phyloP scores from a whole-genome alignment of 2,329 filamentous ascomycete species.

The Fusarium odoratissimum region DNA sequence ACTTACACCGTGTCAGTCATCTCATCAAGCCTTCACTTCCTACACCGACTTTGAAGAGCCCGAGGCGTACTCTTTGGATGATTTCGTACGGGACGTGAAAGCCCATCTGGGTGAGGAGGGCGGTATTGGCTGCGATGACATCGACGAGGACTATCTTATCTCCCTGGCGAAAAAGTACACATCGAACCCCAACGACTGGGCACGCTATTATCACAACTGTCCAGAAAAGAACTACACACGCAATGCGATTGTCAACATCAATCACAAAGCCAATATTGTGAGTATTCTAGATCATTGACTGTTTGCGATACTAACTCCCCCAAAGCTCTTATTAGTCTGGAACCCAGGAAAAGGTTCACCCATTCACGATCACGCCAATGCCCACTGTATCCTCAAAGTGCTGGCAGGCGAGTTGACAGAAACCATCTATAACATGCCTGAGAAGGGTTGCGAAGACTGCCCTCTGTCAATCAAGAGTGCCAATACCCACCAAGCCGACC shows the following conservation, averaged over 20 bases:
- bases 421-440: conserved; percentile 4
- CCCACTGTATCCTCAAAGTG: conserved; percentile 16
- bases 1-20: not conserved
- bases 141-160: conserved; percentile 15
- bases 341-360: conserved; percentile 18
- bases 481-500: not conserved
- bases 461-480: conserved; percentile 7
- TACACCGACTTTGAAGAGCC: not conserved
- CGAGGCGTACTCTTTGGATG: not conserved
- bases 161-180: not conserved
- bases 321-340: conserved; percentile 3
- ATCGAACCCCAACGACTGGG: conserved; percentile 17
- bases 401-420: conserved; percentile 11
- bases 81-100: not conserved
- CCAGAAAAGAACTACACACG: conserved; percentile 14
- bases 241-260: conserved; percentile 6
- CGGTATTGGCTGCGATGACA: conserved; percentile 6
- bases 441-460: not conserved
- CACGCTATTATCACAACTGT: conserved; percentile 13
- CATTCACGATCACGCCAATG: conserved; percentile 18
- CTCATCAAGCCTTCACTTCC: not conserved
- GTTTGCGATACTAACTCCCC: not conserved
- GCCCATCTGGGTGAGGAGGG: not conserved
- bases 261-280: conserved; percentile 13
- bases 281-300: accelerated